Evolutionary conservation across 805 yeast genomes (phyloP).

Genomic region (baker's yeast (Saccharomyces cerevisiae)): DNA sequence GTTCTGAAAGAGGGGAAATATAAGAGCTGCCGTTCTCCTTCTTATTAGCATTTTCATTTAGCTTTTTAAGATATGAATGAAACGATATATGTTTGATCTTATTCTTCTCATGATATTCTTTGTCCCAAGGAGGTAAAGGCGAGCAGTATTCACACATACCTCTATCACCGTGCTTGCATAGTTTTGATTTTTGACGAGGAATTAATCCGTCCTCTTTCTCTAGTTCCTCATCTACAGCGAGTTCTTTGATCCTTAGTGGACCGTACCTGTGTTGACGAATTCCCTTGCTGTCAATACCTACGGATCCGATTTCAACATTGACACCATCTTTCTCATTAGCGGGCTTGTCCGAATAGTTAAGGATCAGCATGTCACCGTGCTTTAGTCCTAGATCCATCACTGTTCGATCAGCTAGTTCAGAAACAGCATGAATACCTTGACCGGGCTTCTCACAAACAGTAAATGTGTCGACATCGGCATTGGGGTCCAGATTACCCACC

Average conservation of each 20-base stretch:
- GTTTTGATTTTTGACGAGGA: conserved; percentile 45
- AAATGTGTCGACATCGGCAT: conserved; percentile 21
- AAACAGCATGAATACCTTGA: conserved; percentile 23
- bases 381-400: conserved; percentile 41
- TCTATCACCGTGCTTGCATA: conserved; percentile 82
- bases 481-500: conserved; percentile 13
- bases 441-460: conserved; percentile 23
- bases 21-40: conserved; percentile 53
- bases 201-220: conserved; percentile 69
- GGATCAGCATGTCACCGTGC: conserved; percentile 53
- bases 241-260: conserved; percentile 38
- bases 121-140: conserved; percentile 93
- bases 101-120: conserved; percentile 60
- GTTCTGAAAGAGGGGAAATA: conserved; percentile 70
- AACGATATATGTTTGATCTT: conserved; percentile 82
- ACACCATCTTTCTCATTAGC: background rate
- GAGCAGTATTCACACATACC: conserved; percentile 99
- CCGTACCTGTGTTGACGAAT: background rate
- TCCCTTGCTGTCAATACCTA: background rate
- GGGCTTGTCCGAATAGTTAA: conserved; percentile 30
- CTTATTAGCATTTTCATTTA: conserved; percentile 60
- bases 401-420: conserved; percentile 19
- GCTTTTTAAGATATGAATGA: conserved; percentile 70
- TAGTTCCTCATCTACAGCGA: conserved; percentile 56
- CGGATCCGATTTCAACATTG: background rate